Conservation (phyloP, 2,329 filamentous ascomycete species). For the Aspergillus vadensis region DNA sequence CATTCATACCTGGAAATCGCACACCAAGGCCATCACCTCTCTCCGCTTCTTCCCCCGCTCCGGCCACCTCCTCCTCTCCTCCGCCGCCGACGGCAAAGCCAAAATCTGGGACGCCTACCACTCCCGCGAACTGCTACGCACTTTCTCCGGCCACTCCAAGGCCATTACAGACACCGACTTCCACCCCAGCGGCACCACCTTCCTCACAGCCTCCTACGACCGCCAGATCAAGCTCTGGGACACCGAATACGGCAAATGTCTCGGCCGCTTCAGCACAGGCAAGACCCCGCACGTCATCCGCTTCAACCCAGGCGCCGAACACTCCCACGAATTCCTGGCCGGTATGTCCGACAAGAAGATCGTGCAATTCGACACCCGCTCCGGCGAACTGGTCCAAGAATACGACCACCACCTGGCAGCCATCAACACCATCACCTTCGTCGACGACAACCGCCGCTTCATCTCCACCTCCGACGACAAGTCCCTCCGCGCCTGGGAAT, state of each 20-base stretch:
- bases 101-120: constrained; percentile 97
- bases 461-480: constrained; percentile 98
- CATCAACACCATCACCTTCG: constrained; percentile 96
- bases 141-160: constrained; percentile 89
- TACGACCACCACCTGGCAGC: constrained; percentile 98
- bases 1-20: constrained; percentile 83
- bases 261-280: constrained; percentile 86
- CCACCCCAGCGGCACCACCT: constrained; percentile 77
- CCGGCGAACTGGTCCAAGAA: constrained; percentile 84
- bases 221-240: constrained; percentile 98
- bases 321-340: constrained; percentile 85
- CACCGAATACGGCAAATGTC: constrained; percentile 87
- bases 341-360: constrained; percentile 99
- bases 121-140: constrained; percentile 80
- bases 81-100: constrained; percentile 85
- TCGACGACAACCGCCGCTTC: constrained; percentile 91
- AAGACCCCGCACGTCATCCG: constrained; percentile 93
- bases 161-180: constrained; percentile 88
- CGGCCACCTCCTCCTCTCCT: constrained; percentile 84
- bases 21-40: constrained; percentile 82
- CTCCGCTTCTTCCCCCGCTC: constrained; percentile 86
- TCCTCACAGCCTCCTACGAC: constrained; percentile 90
- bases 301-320: constrained; percentile 80
- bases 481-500: constrained; percentile 94
- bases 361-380: constrained; percentile 89